Evolutionary conservation across 345 rosid genomes (phyloP), one percentile per base, ranked within the genome.

Genomic region (Anastatica hierochuntica): DNA sequence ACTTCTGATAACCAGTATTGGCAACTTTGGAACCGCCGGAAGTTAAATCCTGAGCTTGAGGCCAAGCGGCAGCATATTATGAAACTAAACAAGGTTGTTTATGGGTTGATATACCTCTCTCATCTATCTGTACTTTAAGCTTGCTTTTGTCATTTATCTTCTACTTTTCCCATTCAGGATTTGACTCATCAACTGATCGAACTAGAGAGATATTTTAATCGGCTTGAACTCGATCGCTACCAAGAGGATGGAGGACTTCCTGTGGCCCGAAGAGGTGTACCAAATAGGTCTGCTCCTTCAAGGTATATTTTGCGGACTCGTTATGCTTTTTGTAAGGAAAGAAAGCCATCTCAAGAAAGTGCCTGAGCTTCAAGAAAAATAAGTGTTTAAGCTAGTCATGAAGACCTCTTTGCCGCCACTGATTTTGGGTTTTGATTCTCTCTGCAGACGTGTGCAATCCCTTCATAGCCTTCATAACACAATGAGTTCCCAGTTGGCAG

Each of bases 1-100:
- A 80, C 94, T 63, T 78, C 80, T 45, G 95, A 92, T 67, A 61
- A 68, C 49, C 83, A 59, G 47, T 88, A 85, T 60, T 79, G 84
- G 95, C 94, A 92, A 41, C 79, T 88, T 23, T 88, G 96, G 98
- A 79, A 79, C 75, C 78, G 70, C 64, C 98, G 79, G 74, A 85
- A 76, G 77, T 70, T 88, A 77, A 74, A 80, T 69, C 71, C 85
- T 51, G 96, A 83, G 71, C 79, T 88, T 70, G 96, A 85, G 75
- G 77, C 80, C 62, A 92, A 88, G 75, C 79, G 54, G 74, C 76
- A 54, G 14, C 77, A 63, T 51, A 79, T 88, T 41, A 59, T 75
- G 36, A 75, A 79, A 66, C 50, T 84, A 68, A 79, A 81, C 67
- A 85, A 79, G 89, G 98, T 84, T 50, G 53, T 53, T 51, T 44